Conservation (phyloP, 306 rosid genomes). For the Citrullus mucosospermus region DNA sequence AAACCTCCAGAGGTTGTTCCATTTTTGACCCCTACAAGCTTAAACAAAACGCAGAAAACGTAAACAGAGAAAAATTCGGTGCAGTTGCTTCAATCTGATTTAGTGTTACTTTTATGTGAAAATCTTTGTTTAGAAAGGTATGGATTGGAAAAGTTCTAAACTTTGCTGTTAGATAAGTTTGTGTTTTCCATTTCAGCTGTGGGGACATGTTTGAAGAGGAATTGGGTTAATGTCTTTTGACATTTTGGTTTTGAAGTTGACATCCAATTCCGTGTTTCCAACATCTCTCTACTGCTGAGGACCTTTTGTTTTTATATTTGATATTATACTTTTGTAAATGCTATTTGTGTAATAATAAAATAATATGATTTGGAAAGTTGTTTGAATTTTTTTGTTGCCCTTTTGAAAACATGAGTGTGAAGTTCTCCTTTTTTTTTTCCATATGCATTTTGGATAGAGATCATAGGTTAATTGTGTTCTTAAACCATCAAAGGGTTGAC, state of each 20-base stretch:
- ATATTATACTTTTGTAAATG: neutral
- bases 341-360: neutral
- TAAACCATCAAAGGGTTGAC: no score
- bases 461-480: no score
- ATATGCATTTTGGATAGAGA: no score
- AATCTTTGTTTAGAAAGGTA: neutral
- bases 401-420: neutral
- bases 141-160: neutral
- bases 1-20: neutral
- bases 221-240: neutral
- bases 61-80: neutral
- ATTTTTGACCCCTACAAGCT: neutral
- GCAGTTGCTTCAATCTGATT: neutral
- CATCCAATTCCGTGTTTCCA: neutral
- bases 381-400: neutral
- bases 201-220: slow-evolving; percentile 1
- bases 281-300: neutral
- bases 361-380: neutral
- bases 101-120: neutral
- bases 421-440: neutral
- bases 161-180: neutral
- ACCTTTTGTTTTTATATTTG: neutral
- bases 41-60: neutral
- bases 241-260: neutral
- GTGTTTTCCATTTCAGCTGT: neutral